A percentile compares a stretch with the other conserved stretches of the same genome.
phyloP scores from a whole-genome alignment of 768 basidiomycete genomes.

The Hericium coralloides region DNA sequence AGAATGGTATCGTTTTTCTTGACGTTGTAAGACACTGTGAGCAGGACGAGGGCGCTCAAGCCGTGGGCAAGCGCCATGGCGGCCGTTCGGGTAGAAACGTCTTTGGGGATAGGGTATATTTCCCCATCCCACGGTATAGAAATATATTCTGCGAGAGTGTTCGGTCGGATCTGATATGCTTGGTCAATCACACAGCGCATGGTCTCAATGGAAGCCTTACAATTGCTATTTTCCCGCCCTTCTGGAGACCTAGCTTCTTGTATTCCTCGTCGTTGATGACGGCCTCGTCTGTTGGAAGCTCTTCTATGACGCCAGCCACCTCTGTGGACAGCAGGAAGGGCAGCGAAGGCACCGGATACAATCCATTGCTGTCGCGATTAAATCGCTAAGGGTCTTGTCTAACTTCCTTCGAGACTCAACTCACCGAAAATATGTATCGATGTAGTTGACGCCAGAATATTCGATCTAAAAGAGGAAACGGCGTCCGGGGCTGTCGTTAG shows the following conservation, averaged over 20 bases:
- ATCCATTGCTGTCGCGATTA: constrained; percentile 35
- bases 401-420: neutral
- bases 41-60: constrained; percentile 67
- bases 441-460: constrained; percentile 81
- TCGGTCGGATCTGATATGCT: neutral
- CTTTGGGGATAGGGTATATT: constrained; percentile 51
- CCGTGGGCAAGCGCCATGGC: constrained; percentile 71
- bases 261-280: constrained; percentile 54
- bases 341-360: constrained; percentile 50
- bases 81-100: constrained; percentile 48
- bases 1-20: constrained; percentile 73
- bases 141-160: constrained; percentile 60
- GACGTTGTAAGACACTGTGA: constrained; percentile 80
- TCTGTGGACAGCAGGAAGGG: constrained; percentile 74
- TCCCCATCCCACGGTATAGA: constrained; percentile 47
- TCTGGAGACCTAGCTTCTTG: constrained; percentile 51
- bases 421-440: constrained; percentile 74
- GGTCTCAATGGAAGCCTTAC: constrained; percentile 30
- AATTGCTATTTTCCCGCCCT: constrained; percentile 62
- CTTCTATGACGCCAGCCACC: constrained; percentile 64
- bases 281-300: constrained; percentile 56
- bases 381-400: no score
- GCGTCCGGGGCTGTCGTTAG: no score
- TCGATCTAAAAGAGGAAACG: constrained; percentile 37
- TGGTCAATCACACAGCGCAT: neutral